phyloP scores from a whole-genome alignment of 2,329 filamentous ascomycete species.

The Hirsutella rhossiliensis region DNA sequence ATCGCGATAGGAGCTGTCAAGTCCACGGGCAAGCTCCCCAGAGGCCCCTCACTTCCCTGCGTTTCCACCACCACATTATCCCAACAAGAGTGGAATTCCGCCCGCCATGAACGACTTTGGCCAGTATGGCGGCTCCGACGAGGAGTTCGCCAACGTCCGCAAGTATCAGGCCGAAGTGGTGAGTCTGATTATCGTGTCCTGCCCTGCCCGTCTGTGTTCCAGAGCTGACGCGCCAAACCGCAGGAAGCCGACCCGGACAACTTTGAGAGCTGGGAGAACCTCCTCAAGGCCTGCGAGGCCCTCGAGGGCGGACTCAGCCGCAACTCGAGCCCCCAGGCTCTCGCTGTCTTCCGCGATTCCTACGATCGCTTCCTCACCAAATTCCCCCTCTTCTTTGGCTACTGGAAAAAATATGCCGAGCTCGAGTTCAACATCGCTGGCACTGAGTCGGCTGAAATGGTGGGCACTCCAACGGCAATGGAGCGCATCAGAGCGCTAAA shows the following conservation, averaged over 20 bases:
- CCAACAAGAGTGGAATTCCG: neutral
- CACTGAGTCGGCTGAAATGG: conserved; percentile 94
- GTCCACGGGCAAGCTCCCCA: neutral
- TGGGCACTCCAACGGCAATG: conserved; percentile 27
- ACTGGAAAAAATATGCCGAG: conserved; percentile 99
- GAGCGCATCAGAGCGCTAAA: neutral
- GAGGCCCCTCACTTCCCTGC: neutral
- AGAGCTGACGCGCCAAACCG: conserved; percentile 4
- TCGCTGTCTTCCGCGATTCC: conserved; percentile 72
- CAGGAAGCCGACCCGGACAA: conserved; percentile 67
- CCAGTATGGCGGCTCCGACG: conserved; percentile 60
- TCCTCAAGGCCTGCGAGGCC: conserved; percentile 69
- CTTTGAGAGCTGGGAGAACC: conserved; percentile 90
- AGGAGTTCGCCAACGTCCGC: conserved; percentile 72
- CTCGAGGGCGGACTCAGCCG: conserved; percentile 91
- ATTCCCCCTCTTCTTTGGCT: conserved; percentile 91
- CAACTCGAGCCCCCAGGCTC: conserved; percentile 90
- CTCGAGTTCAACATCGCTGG: conserved; percentile 94
- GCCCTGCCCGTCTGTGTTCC: neutral
- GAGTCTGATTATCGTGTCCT: conserved; percentile 12
- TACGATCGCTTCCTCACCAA: conserved; percentile 92
- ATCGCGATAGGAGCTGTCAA: neutral
- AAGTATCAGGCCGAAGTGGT: conserved; percentile 71
- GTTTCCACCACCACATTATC: neutral
- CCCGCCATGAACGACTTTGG: conserved; percentile 55